Conservation (phyloP, 108 stramenopile species). For the Cyclostephanos invisitatus region DNA sequence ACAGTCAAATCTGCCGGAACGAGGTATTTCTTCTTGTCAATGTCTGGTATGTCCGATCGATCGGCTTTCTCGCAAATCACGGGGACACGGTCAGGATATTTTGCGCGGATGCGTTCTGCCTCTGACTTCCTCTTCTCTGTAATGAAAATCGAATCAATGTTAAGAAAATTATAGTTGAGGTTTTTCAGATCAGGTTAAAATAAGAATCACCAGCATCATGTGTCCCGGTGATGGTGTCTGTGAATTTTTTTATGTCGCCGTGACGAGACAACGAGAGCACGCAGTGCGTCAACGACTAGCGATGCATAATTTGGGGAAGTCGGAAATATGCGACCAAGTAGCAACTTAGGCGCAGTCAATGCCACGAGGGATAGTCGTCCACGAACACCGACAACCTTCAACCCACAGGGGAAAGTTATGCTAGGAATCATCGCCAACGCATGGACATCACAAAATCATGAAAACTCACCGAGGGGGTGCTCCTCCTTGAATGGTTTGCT, state of each 20-base stretch:
- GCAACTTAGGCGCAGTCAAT: not conserved
- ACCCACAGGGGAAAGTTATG: not conserved
- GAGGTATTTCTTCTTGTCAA: constrained; percentile 99
- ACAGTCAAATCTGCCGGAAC: constrained; percentile 96
- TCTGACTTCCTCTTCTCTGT: constrained; percentile 89
- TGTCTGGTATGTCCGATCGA: constrained; percentile 96
- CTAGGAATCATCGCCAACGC: not conserved
- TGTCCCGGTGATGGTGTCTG: not conserved
- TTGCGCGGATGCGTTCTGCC: constrained; percentile 90
- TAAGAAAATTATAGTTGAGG: not conserved
- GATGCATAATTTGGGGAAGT: constrained; percentile 1
- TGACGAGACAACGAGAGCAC: not conserved
- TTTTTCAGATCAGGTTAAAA: not conserved
- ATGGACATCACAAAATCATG: not conserved
- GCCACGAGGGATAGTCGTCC: not conserved
- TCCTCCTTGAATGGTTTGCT: constrained; percentile 90
- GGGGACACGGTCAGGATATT: constrained; percentile 98
- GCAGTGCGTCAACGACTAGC: not conserved
- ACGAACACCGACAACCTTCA: not conserved
- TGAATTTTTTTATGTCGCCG: constrained; percentile 7
- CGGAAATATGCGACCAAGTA: not conserved
- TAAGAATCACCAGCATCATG: not conserved
- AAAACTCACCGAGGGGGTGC: constrained; percentile 79
- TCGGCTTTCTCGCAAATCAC: constrained; percentile 99
- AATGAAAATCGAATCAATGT: not conserved